Evolutionary conservation across 257 asterid species (phyloP).

Genomic region (Solanum tarapatanum): DNA sequence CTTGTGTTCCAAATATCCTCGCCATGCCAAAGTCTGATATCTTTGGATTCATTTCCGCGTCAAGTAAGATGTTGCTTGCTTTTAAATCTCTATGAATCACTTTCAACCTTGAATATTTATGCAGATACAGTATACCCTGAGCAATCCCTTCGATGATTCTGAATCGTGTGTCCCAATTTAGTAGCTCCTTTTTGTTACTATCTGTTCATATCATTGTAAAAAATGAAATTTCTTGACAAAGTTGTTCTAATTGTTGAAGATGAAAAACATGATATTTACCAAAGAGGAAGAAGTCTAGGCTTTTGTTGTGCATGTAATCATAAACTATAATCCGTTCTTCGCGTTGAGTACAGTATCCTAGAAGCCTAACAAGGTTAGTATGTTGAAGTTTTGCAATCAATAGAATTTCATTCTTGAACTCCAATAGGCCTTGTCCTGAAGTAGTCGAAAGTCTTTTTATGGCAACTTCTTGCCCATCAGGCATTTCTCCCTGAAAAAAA

Average conservation of each 20-base stretch:
- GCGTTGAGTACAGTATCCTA: constrained; percentile 1
- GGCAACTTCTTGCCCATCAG: constrained; percentile 2
- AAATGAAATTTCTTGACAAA: background rate
- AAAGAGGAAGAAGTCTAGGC: constrained; percentile 2
- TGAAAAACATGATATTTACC: background rate
- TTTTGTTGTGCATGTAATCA: background rate
- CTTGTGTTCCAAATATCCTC: background rate
- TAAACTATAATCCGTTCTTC: background rate
- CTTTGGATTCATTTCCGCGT: constrained; percentile 2
- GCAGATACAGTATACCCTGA: constrained; percentile 5
- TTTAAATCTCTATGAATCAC: constrained; percentile 5
- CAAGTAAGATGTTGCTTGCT: constrained; percentile 1
- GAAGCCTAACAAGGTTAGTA: constrained; percentile 6
- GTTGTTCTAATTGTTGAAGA: background rate
- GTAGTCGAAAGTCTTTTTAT: background rate
- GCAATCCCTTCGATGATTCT: constrained; percentile 9
- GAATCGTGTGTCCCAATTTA: background rate
- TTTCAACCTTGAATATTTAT: constrained; percentile 1
- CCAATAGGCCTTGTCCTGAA: background rate
- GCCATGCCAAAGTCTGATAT: constrained; percentile 11
- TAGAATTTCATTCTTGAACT: constrained; percentile 6
- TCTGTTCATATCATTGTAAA: constrained; percentile 1
- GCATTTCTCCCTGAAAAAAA: background rate
- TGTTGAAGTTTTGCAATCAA: constrained; percentile 5
- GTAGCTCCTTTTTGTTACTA: background rate